phyloP scores from a whole-genome alignment of 1,139 yeast genomes.

The Lodderomyces parapsilosis region DNA sequence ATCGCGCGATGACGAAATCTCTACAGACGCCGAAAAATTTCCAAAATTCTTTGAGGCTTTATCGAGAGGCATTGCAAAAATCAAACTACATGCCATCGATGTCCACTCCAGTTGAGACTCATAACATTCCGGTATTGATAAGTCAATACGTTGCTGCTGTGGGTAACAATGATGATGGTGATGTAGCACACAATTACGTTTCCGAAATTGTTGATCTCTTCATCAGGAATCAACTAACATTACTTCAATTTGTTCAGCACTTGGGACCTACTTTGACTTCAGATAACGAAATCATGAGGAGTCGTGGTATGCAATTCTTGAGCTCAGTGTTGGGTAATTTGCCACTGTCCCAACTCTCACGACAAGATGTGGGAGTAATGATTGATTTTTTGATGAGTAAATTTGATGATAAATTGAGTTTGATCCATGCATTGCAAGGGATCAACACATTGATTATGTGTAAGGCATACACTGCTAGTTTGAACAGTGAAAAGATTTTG shows the following conservation, averaged over 20 bases:
- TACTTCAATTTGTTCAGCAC: constrained; percentile 36
- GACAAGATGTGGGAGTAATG: constrained; percentile 69
- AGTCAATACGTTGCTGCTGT: constrained; percentile 37
- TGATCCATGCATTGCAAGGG: constrained; percentile 55
- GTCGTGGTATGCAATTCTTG: constrained; percentile 58
- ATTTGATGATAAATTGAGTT: constrained; percentile 60
- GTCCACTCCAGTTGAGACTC: constrained; percentile 1
- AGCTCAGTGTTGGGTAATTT: constrained; percentile 46
- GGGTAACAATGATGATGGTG: constrained; percentile 20
- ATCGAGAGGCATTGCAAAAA: not conserved
- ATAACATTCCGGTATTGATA: constrained; percentile 29
- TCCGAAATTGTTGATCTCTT: constrained; percentile 25
- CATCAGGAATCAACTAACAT: constrained; percentile 21
- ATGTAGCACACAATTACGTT: constrained; percentile 22
- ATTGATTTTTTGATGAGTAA: constrained; percentile 64
- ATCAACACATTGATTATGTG: constrained; percentile 51
- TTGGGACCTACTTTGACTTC: constrained; percentile 59
- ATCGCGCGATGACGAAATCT: too few relatives aligned
- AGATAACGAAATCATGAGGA: constrained; percentile 55
- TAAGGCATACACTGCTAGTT: constrained; percentile 40
- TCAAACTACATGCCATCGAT: not conserved
- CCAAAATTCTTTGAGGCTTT: too few relatives aligned
- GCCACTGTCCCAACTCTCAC: constrained; percentile 28
- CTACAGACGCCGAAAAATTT: too few relatives aligned
- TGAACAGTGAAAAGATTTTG: constrained; percentile 37